Base-by-base conservation (phyloP, 106 monocot genomes). In the Acorus gramineus region DNA sequence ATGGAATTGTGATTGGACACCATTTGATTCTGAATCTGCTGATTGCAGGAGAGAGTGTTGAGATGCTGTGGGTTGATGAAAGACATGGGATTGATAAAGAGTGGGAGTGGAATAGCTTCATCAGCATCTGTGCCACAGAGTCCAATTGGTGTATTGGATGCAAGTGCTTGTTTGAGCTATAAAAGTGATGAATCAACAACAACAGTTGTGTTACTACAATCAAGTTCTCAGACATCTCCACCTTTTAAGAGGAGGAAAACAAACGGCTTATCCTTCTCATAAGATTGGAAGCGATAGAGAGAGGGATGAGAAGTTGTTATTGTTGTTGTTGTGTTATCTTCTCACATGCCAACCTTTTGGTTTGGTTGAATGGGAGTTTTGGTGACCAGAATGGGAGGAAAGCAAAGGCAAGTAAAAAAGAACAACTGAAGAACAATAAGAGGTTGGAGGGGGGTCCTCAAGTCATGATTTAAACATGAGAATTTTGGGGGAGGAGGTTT, bases 61-160 rank as follows among this genome's bases (percentile, higher is more conserved):
- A 80, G 69, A 79, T 96, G 95, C 66, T 79, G 71, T 80, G 82
- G 77, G 55, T 57, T 71, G 47, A 76, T 90, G 8, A 69, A 80
- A 66, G 80, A 78, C 42, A 73, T 76, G 71, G 56, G 73, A 55
- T 8, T 61, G n/a, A 52, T 59, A 11, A 78, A 79, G 43, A 60
- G 55, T 60, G 67, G 64, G 14, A 70, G 68, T 42, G 53, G 48
- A 12, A 70, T 75, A 42, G 59, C 72, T 53, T 69, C 86, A 46
- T 28, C 28, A 28, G 28, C 28, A 28, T 80, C 77, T 56, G 68
- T 64, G 42, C 86, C 87, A 9, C 76, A 69, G 42, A 96, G 95
- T 68, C 95, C 95, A 47, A 85, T 79, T 85, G 90, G 87, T 5
- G 87, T 87, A 52, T 53, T 89, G 7, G 89, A 89, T 76, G 87